Conservation (phyloP, 352 stramenopile genomes). For the Phytophthora sp. region DNA sequence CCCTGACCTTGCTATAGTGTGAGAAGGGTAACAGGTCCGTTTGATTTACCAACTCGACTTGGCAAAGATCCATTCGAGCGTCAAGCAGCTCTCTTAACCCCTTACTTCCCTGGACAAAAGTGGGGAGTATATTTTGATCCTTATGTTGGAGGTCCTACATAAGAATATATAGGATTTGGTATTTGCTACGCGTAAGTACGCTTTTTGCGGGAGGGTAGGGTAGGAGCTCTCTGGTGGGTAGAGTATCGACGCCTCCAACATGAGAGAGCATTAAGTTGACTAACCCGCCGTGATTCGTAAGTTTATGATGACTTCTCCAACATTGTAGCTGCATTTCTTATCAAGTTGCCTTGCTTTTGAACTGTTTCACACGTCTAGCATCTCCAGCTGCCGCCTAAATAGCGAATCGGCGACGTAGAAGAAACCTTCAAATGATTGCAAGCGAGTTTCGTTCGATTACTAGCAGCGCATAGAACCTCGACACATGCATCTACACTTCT, state of each 20-base stretch:
- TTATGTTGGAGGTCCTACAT: slow-evolving; percentile 21
- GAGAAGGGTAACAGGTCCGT: background rate
- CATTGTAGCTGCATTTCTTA: background rate
- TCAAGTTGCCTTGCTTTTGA: slow-evolving; percentile 1
- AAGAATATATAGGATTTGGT: slow-evolving; percentile 17
- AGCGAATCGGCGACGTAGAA: too few relatives aligned
- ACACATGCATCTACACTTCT: too few relatives aligned
- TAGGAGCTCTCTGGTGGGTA: background rate
- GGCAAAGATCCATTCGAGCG: background rate
- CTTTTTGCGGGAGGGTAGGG: background rate
- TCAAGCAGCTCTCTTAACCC: slow-evolving; percentile 2
- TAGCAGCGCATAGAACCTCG: too few relatives aligned
- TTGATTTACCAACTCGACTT: slow-evolving; percentile 9
- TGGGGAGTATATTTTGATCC: slow-evolving; percentile 12
- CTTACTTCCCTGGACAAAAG: slow-evolving; percentile 6
- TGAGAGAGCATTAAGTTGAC: background rate
- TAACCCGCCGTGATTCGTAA: background rate
- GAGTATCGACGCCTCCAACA: slow-evolving; percentile 7
- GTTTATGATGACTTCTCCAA: slow-evolving; percentile 1
- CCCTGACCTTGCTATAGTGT: too few relatives aligned
- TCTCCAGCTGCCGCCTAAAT: too few relatives aligned
- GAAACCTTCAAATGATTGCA: too few relatives aligned
- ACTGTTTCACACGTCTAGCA: slow-evolving; percentile 5
- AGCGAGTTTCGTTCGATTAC: too few relatives aligned
- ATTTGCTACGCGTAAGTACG: background rate